Evolutionary conservation across 495 filamentous ascomycete genomes (phyloP).

Genomic region (Neurospora sp.): DNA sequence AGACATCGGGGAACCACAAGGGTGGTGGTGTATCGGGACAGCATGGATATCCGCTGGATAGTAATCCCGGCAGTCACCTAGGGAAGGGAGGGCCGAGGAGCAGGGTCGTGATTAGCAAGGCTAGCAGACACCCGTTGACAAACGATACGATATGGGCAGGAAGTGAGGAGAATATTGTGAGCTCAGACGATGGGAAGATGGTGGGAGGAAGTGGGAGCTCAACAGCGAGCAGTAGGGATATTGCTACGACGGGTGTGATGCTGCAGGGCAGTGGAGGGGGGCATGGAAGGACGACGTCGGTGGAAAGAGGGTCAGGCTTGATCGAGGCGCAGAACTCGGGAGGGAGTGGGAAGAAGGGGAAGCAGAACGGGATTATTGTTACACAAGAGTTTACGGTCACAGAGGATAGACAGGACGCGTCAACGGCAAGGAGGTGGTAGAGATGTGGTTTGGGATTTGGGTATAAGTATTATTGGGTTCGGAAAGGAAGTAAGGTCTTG

Average conservation of each 20-base stretch:
- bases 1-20: neutral
- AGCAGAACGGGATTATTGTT: neutral
- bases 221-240: neutral
- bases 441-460: neutral
- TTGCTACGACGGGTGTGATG: neutral
- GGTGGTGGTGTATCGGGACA: neutral
- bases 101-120: neutral
- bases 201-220: neutral
- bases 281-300: neutral
- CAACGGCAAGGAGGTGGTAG: neutral
- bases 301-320: neutral
- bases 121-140: constrained; percentile 30
- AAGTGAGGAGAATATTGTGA: constrained; percentile 33
- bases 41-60: neutral
- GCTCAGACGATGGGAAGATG: neutral
- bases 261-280: neutral
- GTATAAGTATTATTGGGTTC: neutral
- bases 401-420: neutral
- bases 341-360: neutral
- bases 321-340: neutral
- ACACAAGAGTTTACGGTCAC: constrained; percentile 3
- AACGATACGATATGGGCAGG: constrained; percentile 28
- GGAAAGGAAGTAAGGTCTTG: neutral
- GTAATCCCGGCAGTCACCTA: neutral
- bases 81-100: neutral